phyloP scores from a whole-genome alignment of 2,329 filamentous ascomycete species.

The Colletotrichum cordylinicola region DNA sequence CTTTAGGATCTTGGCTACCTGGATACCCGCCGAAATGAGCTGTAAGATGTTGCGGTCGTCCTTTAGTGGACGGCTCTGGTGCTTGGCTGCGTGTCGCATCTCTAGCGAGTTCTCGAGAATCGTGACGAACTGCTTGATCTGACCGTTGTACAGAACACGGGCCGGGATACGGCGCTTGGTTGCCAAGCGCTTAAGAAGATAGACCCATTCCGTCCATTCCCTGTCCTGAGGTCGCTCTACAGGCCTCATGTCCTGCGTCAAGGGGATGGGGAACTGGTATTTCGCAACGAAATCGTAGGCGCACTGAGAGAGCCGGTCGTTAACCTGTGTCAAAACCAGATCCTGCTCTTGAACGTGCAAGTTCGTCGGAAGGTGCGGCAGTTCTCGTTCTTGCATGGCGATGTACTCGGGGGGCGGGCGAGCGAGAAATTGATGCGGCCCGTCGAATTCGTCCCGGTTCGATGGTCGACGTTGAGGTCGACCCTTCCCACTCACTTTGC shows the following conservation, averaged over 20 bases:
- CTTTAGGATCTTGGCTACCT: constrained; percentile 87
- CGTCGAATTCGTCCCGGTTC: constrained; percentile 89
- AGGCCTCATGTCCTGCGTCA: constrained; percentile 82
- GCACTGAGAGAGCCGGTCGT: constrained; percentile 83
- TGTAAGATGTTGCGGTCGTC: constrained; percentile 90
- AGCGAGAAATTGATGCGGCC: constrained; percentile 82
- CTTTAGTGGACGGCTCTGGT: constrained; percentile 82
- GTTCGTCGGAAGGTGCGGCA: constrained; percentile 83
- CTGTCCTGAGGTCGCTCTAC: constrained; percentile 77
- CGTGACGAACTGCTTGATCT: constrained; percentile 91
- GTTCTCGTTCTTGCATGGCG: constrained; percentile 78
- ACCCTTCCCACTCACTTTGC: constrained; percentile 52
- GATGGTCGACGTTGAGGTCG: constrained; percentile 72
- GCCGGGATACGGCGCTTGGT: constrained; percentile 87
- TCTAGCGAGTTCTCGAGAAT: constrained; percentile 88
- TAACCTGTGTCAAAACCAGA: constrained; percentile 78
- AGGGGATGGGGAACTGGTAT: constrained; percentile 87
- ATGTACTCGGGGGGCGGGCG: constrained; percentile 74
- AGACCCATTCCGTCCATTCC: constrained; percentile 93
- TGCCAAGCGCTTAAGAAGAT: constrained; percentile 82
- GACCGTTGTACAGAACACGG: constrained; percentile 83
- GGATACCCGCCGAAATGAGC: constrained; percentile 84
- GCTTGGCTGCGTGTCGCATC: constrained; percentile 85
- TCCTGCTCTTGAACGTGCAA: constrained; percentile 86
- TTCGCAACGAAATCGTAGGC: constrained; percentile 91